Evolutionary conservation across 2,329 filamentous ascomycete genomes (phyloP).

Genomic region (Trichophyton benhamiae): DNA sequence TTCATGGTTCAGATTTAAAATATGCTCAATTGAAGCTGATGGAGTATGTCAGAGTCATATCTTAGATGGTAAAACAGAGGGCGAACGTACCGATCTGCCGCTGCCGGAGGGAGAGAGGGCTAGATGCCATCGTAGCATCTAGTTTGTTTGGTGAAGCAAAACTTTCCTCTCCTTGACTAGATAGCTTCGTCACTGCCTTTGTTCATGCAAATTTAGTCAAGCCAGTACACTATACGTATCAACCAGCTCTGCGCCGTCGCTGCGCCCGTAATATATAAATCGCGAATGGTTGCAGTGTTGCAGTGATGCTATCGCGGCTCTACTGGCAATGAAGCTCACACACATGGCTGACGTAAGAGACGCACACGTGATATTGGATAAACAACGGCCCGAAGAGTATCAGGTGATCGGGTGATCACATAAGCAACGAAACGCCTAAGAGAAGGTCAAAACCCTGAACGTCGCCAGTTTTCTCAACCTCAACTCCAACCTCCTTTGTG

Average conservation of each 20-base stretch:
- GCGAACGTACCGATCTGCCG: constrained; percentile 54
- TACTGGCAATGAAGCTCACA: neutral
- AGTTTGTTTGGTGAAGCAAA: neutral
- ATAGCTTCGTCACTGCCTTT: neutral
- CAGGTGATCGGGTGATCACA: neutral
- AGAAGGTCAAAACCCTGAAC: neutral
- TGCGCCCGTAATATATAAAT: too few relatives aligned
- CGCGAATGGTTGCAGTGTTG: too few relatives aligned
- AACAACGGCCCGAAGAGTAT: neutral
- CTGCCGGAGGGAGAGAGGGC: constrained; percentile 51
- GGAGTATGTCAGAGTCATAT: neutral
- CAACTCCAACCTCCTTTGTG: constrained; percentile 1
- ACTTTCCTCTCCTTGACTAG: neutral
- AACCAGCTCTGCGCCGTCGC: neutral
- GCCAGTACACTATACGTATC: neutral
- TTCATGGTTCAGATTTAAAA: constrained; percentile 84
- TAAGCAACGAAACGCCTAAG: neutral
- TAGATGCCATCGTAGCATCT: constrained; percentile 40
- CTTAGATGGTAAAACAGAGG: neutral
- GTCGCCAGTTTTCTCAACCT: neutral
- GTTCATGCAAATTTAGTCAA: neutral
- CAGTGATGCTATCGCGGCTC: too few relatives aligned
- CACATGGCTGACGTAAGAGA: neutral
- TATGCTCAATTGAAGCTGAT: constrained; percentile 79
- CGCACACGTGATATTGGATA: neutral